Conservation (phyloP, 73 alveolate species). For the Stentor coeruleus region DNA sequence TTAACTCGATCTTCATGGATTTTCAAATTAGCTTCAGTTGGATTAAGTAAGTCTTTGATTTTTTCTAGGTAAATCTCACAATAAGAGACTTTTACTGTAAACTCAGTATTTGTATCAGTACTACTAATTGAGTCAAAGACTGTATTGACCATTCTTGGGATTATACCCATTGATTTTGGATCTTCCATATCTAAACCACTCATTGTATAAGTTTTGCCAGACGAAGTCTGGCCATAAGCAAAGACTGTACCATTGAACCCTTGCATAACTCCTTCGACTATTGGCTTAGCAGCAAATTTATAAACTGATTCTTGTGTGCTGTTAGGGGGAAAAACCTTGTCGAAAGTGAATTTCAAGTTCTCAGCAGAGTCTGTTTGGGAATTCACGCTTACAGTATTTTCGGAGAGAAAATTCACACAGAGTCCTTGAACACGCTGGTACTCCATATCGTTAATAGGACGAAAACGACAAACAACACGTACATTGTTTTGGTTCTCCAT, state of each 20-base stretch:
- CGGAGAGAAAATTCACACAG: neutral
- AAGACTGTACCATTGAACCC: constrained; percentile 96
- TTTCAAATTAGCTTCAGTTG: too few species aligned
- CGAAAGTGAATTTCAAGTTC: neutral
- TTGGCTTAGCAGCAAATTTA: constrained; percentile 78
- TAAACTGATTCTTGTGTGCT: constrained; percentile 39
- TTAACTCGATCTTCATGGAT: too few species aligned
- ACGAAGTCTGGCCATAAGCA: constrained; percentile 97
- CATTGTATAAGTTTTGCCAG: constrained; percentile 97
- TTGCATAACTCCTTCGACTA: constrained; percentile 78
- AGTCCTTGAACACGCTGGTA: neutral
- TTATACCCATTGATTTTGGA: constrained; percentile 50
- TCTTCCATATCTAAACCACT: constrained; percentile 66
- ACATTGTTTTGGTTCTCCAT: too few species aligned
- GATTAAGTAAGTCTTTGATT: constrained; percentile 80
- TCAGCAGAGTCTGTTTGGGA: neutral
- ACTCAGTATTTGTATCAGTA: constrained; percentile 67
- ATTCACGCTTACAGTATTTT: neutral
- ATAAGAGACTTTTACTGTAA: constrained; percentile 74
- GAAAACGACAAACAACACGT: constrained; percentile 4
- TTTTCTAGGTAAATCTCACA: constrained; percentile 89
- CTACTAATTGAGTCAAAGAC: constrained; percentile 57
- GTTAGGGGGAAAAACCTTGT: neutral
- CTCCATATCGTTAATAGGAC: constrained; percentile 15
- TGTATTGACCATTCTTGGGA: constrained; percentile 85